Evolutionary conservation across 306 rosid species (phyloP).

Genomic region (Casuarina equisetifolia): DNA sequence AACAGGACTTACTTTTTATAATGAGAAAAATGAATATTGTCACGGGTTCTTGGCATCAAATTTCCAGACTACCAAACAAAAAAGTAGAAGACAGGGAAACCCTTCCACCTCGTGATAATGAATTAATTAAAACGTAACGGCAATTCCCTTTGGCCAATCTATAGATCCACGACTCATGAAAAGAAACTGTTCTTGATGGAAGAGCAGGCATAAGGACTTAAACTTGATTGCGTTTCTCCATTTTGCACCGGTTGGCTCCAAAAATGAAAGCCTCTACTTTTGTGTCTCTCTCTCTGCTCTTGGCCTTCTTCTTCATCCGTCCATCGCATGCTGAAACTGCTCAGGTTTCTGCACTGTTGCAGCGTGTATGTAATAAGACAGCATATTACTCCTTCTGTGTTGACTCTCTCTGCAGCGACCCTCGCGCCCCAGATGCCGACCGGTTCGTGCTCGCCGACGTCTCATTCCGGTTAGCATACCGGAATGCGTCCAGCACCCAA

Average conservation of each 20-base stretch:
- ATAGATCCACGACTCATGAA: no score
- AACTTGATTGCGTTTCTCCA: neutral
- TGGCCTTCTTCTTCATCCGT: slow-evolving; percentile 6
- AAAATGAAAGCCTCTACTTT: neutral
- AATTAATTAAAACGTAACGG: no score
- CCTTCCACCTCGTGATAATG: no score
- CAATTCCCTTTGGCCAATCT: no score
- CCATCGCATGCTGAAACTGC: slow-evolving; percentile 9
- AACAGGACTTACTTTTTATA: no score
- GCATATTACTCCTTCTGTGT: slow-evolving; percentile 53
- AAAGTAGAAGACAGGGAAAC: no score
- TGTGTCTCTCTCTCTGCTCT: neutral
- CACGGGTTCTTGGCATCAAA: no score
- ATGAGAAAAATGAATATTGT: no score
- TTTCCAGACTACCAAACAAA: no score
- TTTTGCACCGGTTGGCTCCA: neutral
- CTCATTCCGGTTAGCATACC: slow-evolving; percentile 40
- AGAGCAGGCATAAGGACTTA: neutral
- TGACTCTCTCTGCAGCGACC: slow-evolving; percentile 42
- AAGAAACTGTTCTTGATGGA: no score
- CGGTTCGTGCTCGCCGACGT: slow-evolving; percentile 39
- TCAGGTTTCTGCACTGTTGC: slow-evolving; percentile 31
- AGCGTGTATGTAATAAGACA: slow-evolving; percentile 35
- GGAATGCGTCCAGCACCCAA: slow-evolving; percentile 38
- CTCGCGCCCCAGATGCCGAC: slow-evolving; percentile 35